phyloP scores from a whole-genome alignment of 2,329 filamentous ascomycete genomes.

The Colletotrichum tamarilloi region DNA sequence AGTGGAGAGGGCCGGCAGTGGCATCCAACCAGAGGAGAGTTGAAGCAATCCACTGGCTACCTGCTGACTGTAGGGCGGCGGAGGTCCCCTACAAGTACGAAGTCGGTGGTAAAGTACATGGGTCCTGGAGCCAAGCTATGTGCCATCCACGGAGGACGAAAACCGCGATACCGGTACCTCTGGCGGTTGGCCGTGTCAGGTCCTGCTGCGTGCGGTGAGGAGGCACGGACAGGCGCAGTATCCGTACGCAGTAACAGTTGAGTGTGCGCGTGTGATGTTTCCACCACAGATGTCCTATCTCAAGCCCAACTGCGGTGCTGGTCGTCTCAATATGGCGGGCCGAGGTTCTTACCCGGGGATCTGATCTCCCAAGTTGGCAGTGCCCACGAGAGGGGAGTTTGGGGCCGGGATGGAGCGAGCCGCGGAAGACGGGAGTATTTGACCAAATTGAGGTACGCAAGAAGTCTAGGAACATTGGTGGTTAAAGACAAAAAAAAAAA shows the following conservation, averaged over 20 bases:
- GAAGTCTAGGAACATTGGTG: neutral
- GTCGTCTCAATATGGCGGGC: slow-evolving; percentile 1
- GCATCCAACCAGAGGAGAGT: slow-evolving; percentile 8
- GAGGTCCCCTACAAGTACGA: slow-evolving; percentile 21
- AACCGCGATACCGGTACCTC: slow-evolving; percentile 5
- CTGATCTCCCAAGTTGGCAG: neutral
- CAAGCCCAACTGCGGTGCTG: neutral
- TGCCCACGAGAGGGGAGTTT: neutral
- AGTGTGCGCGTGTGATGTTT: neutral
- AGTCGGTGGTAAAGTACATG: neutral
- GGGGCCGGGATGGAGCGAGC: neutral
- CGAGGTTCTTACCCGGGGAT: neutral
- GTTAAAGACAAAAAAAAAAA: neutral
- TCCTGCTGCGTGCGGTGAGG: neutral
- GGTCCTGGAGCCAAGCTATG: neutral
- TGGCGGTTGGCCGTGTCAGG: slow-evolving; percentile 1
- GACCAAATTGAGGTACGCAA: neutral
- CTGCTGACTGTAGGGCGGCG: slow-evolving; percentile 22
- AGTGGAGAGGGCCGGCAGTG: slow-evolving; percentile 1
- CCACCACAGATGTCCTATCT: neutral
- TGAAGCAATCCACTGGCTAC: slow-evolving; percentile 23
- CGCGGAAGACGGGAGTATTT: neutral
- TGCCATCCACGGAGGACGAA: neutral
- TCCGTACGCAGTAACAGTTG: neutral
- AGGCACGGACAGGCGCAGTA: neutral